Evolutionary conservation across 1,284 basidiomycete genomes (phyloP).

Genomic region (Mycosarcoma mackinlayi): DNA sequence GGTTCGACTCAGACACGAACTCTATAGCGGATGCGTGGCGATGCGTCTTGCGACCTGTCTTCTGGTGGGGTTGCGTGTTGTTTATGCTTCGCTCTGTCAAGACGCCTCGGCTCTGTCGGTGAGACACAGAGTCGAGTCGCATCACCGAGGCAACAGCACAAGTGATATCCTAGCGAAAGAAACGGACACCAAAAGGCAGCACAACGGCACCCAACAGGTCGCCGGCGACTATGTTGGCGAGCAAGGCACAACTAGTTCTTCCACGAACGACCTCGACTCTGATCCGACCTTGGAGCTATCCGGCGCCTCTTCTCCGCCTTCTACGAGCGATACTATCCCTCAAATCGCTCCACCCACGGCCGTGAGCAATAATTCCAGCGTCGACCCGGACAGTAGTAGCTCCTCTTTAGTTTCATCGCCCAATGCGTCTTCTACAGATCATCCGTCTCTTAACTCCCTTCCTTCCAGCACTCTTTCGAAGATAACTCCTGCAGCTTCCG

Average conservation of each 20-base stretch:
- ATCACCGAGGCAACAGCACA: not conserved
- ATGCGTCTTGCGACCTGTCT: constrained; percentile 22
- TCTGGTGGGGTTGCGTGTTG: constrained; percentile 19
- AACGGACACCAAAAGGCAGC: not conserved
- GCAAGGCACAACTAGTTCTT: not conserved
- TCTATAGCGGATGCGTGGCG: constrained; percentile 14
- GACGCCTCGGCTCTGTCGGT: not conserved
- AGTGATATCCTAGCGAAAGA: not conserved
- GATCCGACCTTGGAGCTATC: too few relatives aligned
- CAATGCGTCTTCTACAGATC: too few relatives aligned
- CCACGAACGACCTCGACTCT: not conserved
- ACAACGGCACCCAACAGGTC: not conserved
- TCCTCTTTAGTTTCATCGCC: too few relatives aligned
- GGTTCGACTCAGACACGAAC: constrained; percentile 14
- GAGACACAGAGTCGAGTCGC: not conserved
- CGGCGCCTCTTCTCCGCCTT: too few relatives aligned
- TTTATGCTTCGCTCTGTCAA: constrained; percentile 5
- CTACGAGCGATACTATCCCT: too few relatives aligned
- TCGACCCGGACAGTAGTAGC: too few relatives aligned
- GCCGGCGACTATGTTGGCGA: not conserved
- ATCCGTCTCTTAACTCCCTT: too few relatives aligned
- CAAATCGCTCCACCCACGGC: too few relatives aligned
- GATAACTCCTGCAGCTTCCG: not conserved
- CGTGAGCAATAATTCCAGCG: too few relatives aligned
- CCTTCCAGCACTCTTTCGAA: too few relatives aligned